Conservation (phyloP, 495 filamentous ascomycete genomes). For the Penicillium pulvis region DNA sequence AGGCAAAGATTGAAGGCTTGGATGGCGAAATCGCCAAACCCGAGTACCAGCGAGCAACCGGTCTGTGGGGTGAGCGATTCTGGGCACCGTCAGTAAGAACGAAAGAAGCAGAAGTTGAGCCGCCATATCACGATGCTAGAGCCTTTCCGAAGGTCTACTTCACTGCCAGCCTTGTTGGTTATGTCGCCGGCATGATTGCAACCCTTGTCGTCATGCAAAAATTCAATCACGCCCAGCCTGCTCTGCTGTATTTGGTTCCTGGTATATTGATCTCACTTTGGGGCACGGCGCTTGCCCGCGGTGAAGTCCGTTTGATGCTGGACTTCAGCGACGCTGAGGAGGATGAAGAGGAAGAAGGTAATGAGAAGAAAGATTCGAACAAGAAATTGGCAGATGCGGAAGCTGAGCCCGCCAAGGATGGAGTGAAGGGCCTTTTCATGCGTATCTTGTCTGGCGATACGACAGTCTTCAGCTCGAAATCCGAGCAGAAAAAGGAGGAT, state of each 20-base stretch:
- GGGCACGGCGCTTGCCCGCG: constrained; percentile 71
- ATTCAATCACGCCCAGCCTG: constrained; percentile 83
- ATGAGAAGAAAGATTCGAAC: constrained; percentile 5
- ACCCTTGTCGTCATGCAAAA: constrained; percentile 78
- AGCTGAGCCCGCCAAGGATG: constrained; percentile 11
- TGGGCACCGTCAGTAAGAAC: constrained; percentile 59
- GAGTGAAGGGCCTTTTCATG: constrained; percentile 28
- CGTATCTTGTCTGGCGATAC: constrained; percentile 32
- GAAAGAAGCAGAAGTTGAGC: constrained; percentile 34
- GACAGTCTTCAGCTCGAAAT: constrained; percentile 10
- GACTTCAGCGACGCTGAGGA: constrained; percentile 68
- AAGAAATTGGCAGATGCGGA: constrained; percentile 28
- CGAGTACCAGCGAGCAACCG: constrained; percentile 60
- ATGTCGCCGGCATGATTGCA: constrained; percentile 73
- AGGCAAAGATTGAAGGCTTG: constrained; percentile 38
- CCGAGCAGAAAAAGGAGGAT: constrained; percentile 10
- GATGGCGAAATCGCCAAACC: constrained; percentile 49
- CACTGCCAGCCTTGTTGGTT: constrained; percentile 74
- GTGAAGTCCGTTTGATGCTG: constrained; percentile 77
- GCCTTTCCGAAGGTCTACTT: constrained; percentile 88
- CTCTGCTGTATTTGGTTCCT: constrained; percentile 90
- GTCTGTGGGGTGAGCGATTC: constrained; percentile 82
- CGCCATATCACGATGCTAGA: constrained; percentile 44
- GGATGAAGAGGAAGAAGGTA: constrained; percentile 25
- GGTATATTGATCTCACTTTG: constrained; percentile 75